Percentiles rank a stretch among this genome's conserved stretches.
Conservation (phyloP, 768 basidiomycete species). For the Mycena floridula region DNA sequence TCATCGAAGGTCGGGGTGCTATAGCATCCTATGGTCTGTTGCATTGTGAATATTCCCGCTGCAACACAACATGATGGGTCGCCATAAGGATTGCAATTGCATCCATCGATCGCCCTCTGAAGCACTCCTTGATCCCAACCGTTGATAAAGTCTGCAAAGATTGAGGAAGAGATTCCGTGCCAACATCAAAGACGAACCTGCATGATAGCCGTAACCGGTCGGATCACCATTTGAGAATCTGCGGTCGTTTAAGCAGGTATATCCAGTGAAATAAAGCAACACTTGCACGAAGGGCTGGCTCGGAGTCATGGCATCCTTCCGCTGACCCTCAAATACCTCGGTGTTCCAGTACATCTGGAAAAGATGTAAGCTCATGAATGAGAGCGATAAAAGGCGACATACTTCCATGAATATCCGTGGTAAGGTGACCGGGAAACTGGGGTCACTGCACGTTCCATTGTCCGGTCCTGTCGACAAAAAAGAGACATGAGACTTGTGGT, state of each 20-base stretch:
- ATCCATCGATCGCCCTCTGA: constrained; percentile 26
- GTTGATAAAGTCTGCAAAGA: constrained; percentile 23
- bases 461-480: constrained; percentile 35
- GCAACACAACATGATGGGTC: constrained; percentile 17
- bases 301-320: constrained; percentile 18
- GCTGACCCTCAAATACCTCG: constrained; percentile 17
- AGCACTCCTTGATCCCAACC: constrained; percentile 38
- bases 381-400: not conserved
- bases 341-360: constrained; percentile 22
- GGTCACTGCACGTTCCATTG: constrained; percentile 30
- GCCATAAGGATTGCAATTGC: constrained; percentile 21
- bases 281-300: constrained; percentile 25
- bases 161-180: not conserved
- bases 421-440: constrained; percentile 29
- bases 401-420: constrained; percentile 40
- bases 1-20: constrained; percentile 17
- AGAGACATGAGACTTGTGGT: constrained; percentile 34
- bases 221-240: constrained; percentile 35
- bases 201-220: constrained; percentile 33
- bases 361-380: not conserved
- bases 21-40: constrained; percentile 12
- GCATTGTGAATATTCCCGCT: constrained; percentile 16
- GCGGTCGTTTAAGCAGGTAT: no score
- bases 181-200: constrained; percentile 2
- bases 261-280: no score